phyloP scores from a whole-genome alignment of 768 basidiomycete genomes.

The Holtermannia corniformis region DNA sequence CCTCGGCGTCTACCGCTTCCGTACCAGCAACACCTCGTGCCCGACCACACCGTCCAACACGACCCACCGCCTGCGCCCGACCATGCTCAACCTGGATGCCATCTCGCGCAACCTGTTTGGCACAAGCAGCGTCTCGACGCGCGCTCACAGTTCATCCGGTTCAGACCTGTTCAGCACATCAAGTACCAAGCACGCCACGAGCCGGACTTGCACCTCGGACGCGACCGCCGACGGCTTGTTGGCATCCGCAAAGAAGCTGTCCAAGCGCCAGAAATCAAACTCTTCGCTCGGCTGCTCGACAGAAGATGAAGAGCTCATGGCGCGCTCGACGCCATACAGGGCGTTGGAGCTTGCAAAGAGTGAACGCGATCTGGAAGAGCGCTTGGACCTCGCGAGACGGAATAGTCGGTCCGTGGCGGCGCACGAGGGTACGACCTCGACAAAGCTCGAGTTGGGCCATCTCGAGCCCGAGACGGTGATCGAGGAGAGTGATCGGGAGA shows the following conservation, averaged over 20 bases:
- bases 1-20: conserved; percentile 80
- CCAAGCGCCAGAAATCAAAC: not conserved
- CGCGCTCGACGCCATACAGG: not conserved
- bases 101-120: conserved; percentile 86
- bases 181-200: conserved; percentile 52
- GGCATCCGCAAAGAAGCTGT: not conserved
- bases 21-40: conserved; percentile 62
- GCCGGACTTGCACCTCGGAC: conserved; percentile 56
- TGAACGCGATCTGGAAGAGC: conserved; percentile 57
- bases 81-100: conserved; percentile 81
- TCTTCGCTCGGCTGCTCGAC: not conserved
- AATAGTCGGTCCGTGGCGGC: conserved; percentile 46
- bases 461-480: not conserved
- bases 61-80: conserved; percentile 59
- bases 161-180: conserved; percentile 60
- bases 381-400: conserved; percentile 68
- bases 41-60: conserved; percentile 72
- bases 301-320: not conserved
- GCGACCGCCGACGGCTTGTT: not conserved
- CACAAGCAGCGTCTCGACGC: conserved; percentile 35
- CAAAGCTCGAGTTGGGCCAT: not conserved
- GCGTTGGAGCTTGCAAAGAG: conserved; percentile 38
- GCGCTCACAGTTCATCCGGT: conserved; percentile 44
- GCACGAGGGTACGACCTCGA: not conserved
- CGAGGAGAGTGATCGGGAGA: conserved; percentile 1